phyloP scores from a whole-genome alignment of 139 green algal species.

The Closterium sp. region DNA sequence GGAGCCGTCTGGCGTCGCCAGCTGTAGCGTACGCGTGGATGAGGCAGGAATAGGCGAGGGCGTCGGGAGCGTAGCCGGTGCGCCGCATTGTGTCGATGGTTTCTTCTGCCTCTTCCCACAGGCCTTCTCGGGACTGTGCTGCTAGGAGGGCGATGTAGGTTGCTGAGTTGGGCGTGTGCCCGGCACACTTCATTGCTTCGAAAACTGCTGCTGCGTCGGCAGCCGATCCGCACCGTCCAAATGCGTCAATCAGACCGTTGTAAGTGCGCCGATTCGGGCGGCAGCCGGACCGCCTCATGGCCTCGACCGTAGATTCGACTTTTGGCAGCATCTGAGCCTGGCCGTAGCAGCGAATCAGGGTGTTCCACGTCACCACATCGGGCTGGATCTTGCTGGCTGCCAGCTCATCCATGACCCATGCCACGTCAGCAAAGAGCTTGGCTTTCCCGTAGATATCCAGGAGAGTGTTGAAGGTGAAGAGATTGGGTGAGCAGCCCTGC shows the following conservation, averaged over 20 bases:
- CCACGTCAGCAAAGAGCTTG: neutral
- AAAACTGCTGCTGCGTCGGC: conserved; percentile 29
- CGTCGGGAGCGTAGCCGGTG: neutral
- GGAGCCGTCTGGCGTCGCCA: neutral
- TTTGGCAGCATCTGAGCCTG: conserved; percentile 34
- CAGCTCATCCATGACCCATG: too few species aligned
- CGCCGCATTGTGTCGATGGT: neutral
- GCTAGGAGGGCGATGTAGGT: conserved; percentile 68
- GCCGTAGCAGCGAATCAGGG: conserved; percentile 38
- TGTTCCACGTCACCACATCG: conserved; percentile 54
- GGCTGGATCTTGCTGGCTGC: neutral
- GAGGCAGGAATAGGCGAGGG: neutral
- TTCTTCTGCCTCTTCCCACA: neutral
- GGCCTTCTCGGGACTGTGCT: conserved; percentile 43
- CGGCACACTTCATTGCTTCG: conserved; percentile 50
- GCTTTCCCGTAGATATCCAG: neutral
- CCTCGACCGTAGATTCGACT: conserved; percentile 53
- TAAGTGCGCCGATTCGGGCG: conserved; percentile 59
- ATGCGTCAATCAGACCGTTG: conserved; percentile 60
- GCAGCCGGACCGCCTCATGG: conserved; percentile 52
- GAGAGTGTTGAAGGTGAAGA: neutral
- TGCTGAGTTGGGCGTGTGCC: conserved; percentile 55
- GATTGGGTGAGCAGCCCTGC: neutral
- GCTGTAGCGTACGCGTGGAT: neutral
- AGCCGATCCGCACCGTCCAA: conserved; percentile 45